Conservation (phyloP, 1,139 yeast species). For the Magnusiomyces magnusii region DNA sequence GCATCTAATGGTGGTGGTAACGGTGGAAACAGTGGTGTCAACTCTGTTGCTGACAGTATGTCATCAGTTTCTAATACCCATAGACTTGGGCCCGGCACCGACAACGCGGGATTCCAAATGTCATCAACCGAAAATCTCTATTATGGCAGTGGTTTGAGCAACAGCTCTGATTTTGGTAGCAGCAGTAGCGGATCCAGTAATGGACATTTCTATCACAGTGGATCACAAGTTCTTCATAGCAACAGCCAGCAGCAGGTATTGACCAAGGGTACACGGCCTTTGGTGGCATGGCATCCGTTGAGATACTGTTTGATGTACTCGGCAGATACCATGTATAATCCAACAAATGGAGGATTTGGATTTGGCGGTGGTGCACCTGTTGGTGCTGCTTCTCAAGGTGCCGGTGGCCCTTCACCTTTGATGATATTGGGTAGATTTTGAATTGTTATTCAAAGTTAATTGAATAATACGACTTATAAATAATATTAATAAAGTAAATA, state of each 20-base stretch:
- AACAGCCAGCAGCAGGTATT: constrained; percentile 2
- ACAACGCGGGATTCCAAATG: constrained; percentile 6
- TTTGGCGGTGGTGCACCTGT: not conserved
- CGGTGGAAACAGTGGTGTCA: not conserved
- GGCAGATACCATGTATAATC: not conserved
- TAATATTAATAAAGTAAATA: no score
- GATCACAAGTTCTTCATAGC: not conserved
- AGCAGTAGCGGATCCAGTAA: not conserved
- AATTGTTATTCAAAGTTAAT: no score
- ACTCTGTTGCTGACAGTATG: not conserved
- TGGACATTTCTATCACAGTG: not conserved
- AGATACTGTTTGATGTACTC: constrained; percentile 21
- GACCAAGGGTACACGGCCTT: constrained; percentile 19
- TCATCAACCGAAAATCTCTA: constrained; percentile 2
- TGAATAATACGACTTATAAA: no score
- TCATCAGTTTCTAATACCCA: not conserved
- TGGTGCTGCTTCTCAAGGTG: not conserved
- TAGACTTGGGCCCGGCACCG: not conserved
- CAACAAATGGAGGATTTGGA: constrained; percentile 2
- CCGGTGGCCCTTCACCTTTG: constrained; percentile 3
- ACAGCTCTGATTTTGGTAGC: not conserved
- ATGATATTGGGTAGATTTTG: constrained; percentile 2
- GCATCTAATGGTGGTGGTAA: no score
- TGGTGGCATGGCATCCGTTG: constrained; percentile 32
- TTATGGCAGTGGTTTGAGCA: not conserved